Evolutionary conservation across 805 yeast species (phyloP).

Genomic region (Ogataea nakhonphanomensis): DNA sequence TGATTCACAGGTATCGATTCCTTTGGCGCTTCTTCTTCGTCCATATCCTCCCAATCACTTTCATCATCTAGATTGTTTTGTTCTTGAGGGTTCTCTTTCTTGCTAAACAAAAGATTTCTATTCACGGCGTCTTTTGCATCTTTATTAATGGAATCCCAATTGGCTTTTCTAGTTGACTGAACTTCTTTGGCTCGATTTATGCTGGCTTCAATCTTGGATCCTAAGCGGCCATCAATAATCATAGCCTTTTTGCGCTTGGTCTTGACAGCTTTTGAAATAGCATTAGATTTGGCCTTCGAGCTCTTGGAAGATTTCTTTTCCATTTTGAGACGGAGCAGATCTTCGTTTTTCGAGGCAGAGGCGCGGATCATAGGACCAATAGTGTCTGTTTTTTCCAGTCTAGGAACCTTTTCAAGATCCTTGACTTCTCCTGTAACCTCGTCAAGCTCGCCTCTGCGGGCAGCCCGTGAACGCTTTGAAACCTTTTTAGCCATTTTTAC

Average conservation of each 20-base stretch:
- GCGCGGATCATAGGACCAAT: slow-evolving; percentile 65
- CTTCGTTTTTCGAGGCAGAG: slow-evolving; percentile 57
- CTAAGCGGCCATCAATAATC: slow-evolving; percentile 51
- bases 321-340: slow-evolving; percentile 53
- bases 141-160: slow-evolving; percentile 68
- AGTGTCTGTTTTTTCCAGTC: slow-evolving; percentile 56
- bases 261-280: slow-evolving; percentile 30
- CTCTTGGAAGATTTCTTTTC: slow-evolving; percentile 31
- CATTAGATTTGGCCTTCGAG: slow-evolving; percentile 18
- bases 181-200: slow-evolving; percentile 61
- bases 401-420: slow-evolving; percentile 50
- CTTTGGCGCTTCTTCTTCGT: slow-evolving; percentile 11
- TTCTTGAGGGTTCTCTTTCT: neutral
- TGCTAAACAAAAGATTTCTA: slow-evolving; percentile 9
- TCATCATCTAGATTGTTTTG: slow-evolving; percentile 18
- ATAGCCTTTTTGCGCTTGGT: slow-evolving; percentile 46
- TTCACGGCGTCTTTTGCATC: slow-evolving; percentile 34
- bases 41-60: slow-evolving; percentile 22
- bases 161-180: slow-evolving; percentile 60
- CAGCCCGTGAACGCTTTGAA: slow-evolving; percentile 73
- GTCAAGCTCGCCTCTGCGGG: slow-evolving; percentile 60
- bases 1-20: slow-evolving; percentile 19
- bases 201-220: slow-evolving; percentile 62
- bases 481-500: slow-evolving; percentile 33
- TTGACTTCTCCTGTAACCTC: slow-evolving; percentile 36